A percentile compares a stretch with the other conserved stretches of the same genome.
phyloP scores from a whole-genome alignment of 140 eudicot genomes.

The Stevia rebaudiana region DNA sequence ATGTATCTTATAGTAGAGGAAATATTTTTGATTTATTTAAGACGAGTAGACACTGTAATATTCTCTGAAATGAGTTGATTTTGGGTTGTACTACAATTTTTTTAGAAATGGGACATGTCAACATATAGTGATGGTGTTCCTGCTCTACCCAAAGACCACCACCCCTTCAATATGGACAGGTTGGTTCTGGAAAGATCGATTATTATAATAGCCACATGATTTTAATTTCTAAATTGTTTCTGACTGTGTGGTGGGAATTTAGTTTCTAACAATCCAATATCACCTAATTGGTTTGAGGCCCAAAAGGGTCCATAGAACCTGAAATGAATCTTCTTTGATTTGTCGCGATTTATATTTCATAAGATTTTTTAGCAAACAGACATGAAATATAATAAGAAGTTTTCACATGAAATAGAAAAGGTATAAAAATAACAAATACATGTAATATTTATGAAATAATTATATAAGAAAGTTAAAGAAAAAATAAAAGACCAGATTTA shows the following conservation, averaged over 20 bases:
- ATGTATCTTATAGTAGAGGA: neutral
- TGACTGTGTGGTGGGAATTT: conserved; percentile 6
- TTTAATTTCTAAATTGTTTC: neutral
- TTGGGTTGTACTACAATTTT: neutral
- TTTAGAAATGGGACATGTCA: neutral
- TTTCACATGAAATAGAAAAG: neutral
- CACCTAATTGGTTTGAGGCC: conserved; percentile 7
- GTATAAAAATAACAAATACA: too few relatives aligned
- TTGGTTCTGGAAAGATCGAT: conserved; percentile 1
- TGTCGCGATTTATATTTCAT: neutral
- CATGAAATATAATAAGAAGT: neutral
- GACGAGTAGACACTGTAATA: neutral
- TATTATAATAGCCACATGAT: neutral
- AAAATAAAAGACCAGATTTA: too few relatives aligned
- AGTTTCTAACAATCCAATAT: neutral
- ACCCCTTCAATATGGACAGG: neutral
- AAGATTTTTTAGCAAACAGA: neutral
- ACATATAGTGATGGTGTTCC: too few relatives aligned
- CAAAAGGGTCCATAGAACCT: conserved; percentile 10
- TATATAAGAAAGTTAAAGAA: too few relatives aligned
- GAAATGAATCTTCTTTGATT: neutral
- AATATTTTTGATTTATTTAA: neutral
- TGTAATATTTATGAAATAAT: too few relatives aligned
- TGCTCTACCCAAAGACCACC: too few relatives aligned
- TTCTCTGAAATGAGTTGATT: too few relatives aligned